Evolutionary conservation across 495 filamentous ascomycete species (phyloP).

Genomic region (Lophium mytilinum): DNA sequence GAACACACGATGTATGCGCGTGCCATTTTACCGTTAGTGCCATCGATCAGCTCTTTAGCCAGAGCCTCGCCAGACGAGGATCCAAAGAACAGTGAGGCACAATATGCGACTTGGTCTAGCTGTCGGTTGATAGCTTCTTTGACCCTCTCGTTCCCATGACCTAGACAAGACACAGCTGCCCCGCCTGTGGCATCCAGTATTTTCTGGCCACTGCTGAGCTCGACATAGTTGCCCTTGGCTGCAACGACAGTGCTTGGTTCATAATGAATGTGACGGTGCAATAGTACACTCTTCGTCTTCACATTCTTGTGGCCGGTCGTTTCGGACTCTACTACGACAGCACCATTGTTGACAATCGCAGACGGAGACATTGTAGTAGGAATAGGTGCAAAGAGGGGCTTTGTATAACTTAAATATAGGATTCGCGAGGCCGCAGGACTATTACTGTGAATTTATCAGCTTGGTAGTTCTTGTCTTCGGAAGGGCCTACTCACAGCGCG

Average conservation of each 20-base stretch:
- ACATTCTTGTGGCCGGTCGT: not conserved
- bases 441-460: too few species aligned
- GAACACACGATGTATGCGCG: slow-evolving; percentile 48
- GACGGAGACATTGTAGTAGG: not conserved
- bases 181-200: slow-evolving; percentile 35
- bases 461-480: too few species aligned
- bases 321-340: not conserved
- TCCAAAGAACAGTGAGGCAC: slow-evolving; percentile 11
- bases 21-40: slow-evolving; percentile 24
- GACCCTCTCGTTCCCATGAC: slow-evolving; percentile 31
- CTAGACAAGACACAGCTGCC: slow-evolving; percentile 35
- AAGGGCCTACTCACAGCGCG: too few species aligned
- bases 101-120: slow-evolving; percentile 14
- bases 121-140: slow-evolving; percentile 8
- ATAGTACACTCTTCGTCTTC: not conserved
- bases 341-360: not conserved
- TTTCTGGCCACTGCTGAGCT: slow-evolving; percentile 22
- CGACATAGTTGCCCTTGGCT: slow-evolving; percentile 2
- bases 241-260: not conserved
- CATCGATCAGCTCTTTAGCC: slow-evolving; percentile 32
- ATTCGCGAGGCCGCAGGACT: too few species aligned
- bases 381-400: too few species aligned
- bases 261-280: slow-evolving; percentile 3
- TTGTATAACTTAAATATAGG: too few species aligned
- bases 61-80: slow-evolving; percentile 35